phyloP scores from a whole-genome alignment of 768 basidiomycete species.

The Rhodotorula diobovata region DNA sequence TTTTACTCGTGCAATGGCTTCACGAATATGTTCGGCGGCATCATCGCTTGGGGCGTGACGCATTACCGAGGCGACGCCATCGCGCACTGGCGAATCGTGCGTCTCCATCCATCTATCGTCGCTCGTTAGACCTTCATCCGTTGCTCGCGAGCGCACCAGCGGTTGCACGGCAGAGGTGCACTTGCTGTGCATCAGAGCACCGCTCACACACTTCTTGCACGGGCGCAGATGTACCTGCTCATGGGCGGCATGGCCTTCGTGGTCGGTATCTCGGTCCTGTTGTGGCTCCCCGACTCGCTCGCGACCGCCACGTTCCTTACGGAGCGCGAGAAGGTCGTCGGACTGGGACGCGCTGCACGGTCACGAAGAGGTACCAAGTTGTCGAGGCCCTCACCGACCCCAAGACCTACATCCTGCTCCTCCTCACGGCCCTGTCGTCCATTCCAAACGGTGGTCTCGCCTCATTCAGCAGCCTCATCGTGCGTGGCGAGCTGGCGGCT shows the following conservation, averaged over 20 bases:
- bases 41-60: slow-evolving; percentile 59
- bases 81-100: slow-evolving; percentile 53
- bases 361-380: slow-evolving; percentile 59
- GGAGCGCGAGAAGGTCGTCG: slow-evolving; percentile 60
- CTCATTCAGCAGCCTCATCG: background rate
- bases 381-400: slow-evolving; percentile 57
- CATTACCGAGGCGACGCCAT: slow-evolving; percentile 54
- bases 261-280: slow-evolving; percentile 57
- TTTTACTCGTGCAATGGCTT: slow-evolving; percentile 59
- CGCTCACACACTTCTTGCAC: background rate
- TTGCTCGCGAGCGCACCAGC: no score
- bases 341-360: slow-evolving; percentile 56
- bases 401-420: slow-evolving; percentile 61
- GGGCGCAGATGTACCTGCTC: slow-evolving; percentile 9
- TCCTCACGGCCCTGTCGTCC: slow-evolving; percentile 50
- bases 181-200: background rate
- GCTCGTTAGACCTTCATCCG: background rate
- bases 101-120: background rate
- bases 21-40: slow-evolving; percentile 53
- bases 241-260: slow-evolving; percentile 58
- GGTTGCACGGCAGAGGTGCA: no score
- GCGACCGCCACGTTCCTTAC: slow-evolving; percentile 59
- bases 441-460: slow-evolving; percentile 52
- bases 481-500: slow-evolving; percentile 47
- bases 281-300: slow-evolving; percentile 65